Evolutionary conservation across 495 filamentous ascomycete genomes (phyloP), one percentile per base, ranked within the genome.

Genomic region (Podospora tetraspora): DNA sequence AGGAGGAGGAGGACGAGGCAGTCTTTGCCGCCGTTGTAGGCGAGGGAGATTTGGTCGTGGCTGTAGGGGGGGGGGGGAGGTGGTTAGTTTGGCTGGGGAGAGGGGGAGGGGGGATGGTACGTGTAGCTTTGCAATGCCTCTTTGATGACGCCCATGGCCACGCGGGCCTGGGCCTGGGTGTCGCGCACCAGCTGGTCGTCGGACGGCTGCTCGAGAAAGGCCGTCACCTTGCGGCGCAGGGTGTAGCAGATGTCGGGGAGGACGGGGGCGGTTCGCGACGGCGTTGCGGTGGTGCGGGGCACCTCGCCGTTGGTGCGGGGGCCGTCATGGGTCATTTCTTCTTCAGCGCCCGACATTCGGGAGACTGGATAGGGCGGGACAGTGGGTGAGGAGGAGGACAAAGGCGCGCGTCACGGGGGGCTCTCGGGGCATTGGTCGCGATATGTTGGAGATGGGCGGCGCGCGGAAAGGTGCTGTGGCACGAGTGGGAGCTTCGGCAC

Each of bases 21-120:
- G 86, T 99, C 95, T 78, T 99, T 99, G 59, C 95, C 95, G 80
- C 95, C 95, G 72, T 99, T 99, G 77, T 97, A 99, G 61, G 96
- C 96, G 67, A 99, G 83, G 11, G 94, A 93, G 60, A 98, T 83
- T 71, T 96, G 85, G 61, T 89, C 82, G 65, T 90, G 86, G 62
- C 91, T 43, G 34, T 93, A 12, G 32, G 32, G 12, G 10, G 69
- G 62, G 27, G 34, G 59, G 59, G 69, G 61, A 57, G 32, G 13
- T 62, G 16, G 59, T 63, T 52, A 69, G 68, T 59, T 65, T 37
- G 32, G 32, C 32, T 30, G 19, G 16, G 22, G n/a, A 10, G 13
- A 24, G 59, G 62, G 60, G 64, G 63, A 43, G 61, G 43, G 63
- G 52, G 24, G 24, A 27, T 3, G 58, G 58, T 77, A 93, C 85